Percentiles rank a stretch among this genome's conserved stretches.
phyloP scores from a whole-genome alignment of 257 asterid genomes.

The Nicotiana attenuata region DNA sequence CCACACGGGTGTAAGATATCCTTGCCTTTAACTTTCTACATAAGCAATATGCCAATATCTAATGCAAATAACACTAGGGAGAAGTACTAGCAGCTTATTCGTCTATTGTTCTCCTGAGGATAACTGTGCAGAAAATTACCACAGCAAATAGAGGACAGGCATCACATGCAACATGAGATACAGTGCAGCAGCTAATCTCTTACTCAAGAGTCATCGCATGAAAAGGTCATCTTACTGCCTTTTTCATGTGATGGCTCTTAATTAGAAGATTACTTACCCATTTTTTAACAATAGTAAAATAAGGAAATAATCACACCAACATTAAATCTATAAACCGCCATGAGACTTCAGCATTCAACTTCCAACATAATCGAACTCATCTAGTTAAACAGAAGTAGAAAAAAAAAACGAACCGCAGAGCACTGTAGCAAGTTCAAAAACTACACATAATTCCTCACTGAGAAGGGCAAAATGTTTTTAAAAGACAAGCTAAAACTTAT shows the following conservation, averaged over 20 bases:
- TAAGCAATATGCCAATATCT: background rate
- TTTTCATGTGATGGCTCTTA: background rate
- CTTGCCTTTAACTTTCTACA: background rate
- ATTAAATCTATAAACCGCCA: background rate
- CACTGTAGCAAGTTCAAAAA: background rate
- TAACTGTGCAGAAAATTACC: background rate
- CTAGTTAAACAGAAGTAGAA: background rate
- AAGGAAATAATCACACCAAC: background rate
- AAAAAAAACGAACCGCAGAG: background rate
- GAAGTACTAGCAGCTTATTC: background rate
- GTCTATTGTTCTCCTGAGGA: background rate
- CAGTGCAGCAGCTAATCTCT: background rate
- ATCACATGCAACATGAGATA: slow-evolving; percentile 1
- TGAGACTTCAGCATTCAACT: slow-evolving; percentile 9
- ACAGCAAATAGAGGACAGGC: background rate
- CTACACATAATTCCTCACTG: background rate
- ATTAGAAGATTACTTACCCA: background rate
- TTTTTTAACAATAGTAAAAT: background rate
- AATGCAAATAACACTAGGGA: background rate
- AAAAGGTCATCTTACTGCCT: background rate
- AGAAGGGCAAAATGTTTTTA: background rate
- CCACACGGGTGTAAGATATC: background rate
- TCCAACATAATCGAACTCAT: background rate
- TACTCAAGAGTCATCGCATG: background rate
- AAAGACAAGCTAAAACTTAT: background rate